A percentile compares a stretch with the other conserved stretches of the same genome.
phyloP scores from a whole-genome alignment of 2,329 filamentous ascomycete genomes.

The Aspergillus intermedius region DNA sequence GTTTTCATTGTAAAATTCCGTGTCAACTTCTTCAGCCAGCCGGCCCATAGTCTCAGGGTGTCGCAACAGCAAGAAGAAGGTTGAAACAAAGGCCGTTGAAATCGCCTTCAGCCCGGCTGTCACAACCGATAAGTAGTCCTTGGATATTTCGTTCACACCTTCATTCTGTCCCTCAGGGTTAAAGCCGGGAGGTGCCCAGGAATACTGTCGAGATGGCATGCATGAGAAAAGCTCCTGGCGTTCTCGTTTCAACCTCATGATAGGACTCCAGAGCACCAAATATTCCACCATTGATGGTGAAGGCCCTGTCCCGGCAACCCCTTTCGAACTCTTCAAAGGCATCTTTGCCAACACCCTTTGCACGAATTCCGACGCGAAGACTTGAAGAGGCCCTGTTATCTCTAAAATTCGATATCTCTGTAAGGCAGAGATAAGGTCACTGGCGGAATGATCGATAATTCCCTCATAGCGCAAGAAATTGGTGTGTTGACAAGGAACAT shows the following conservation, averaged over 20 bases:
- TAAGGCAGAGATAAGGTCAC: not conserved
- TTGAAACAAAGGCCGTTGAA: not conserved
- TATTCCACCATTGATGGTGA: not conserved
- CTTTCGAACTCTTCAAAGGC: not conserved
- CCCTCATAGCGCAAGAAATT: not conserved
- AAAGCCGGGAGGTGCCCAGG: not conserved
- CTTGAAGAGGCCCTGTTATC: not conserved
- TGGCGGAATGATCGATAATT: not conserved
- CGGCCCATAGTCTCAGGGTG: constrained; percentile 25
- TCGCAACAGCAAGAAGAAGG: constrained; percentile 34
- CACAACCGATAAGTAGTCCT: not conserved
- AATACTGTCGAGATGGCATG: not conserved
- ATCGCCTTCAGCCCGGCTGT: not conserved
- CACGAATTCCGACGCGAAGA: not conserved
- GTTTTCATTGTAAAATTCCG: constrained; percentile 14
- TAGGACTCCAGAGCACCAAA: not conserved
- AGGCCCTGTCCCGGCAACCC: not conserved
- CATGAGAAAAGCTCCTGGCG: not conserved
- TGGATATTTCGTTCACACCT: not conserved
- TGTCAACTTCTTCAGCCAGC: constrained; percentile 36
- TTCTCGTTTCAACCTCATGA: not conserved
- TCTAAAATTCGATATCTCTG: not conserved
- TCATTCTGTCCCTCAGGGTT: not conserved
- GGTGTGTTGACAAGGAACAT: not conserved
- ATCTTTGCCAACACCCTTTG: not conserved